Base-by-base conservation (phyloP, 495 filamentous ascomycete genomes). In the Xylaria longipes region DNA sequence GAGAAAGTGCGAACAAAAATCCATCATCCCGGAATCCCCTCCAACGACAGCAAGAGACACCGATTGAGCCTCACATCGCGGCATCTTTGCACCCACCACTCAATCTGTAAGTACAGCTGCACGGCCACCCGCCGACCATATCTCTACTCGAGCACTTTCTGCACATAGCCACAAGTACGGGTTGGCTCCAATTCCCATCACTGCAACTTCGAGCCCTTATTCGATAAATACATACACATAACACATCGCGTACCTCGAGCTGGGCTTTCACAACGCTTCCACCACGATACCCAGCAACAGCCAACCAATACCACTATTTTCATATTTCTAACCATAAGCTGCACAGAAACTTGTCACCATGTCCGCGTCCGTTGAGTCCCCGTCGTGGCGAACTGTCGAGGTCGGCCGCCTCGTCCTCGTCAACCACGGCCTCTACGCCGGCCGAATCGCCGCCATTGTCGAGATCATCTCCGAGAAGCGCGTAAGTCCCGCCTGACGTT, bases 401-500 rank as follows among this genome's bases (percentile, higher is more conserved):
- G 93, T 98, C 86, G 97, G 97, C 88, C 94, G 97, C 80, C 87
- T 97, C 78, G 91, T 96, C 75, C 90, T 97, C 80, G 89, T 97
- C 86, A 89, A 90, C 78, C 91, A 91, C 74, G 78, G 80, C 74
- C 92, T 90, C 74, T 93, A 89, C 87, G 87, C 82, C 73, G 95
- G 94, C 85, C 92, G 91, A 84, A 89, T 98, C 73, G 97, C 94
- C 73, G 86, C 89, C 79, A 96, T 99, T 82, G 94, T 98, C 84
- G 94, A 98, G 90, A 97, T 99, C 84, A 95, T 98, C 85, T 97
- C 98, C 86, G 96, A 99, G 92, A 97, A 97, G 89, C 93, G 96
- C 84, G 96, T 98, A 97, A 81, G 95, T 92, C 72, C 70, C 46
- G 45, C 39, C 70, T 41, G 66, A 70, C 61, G 64, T 33, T 52